phyloP scores from a whole-genome alignment of 192 early-diverging fungal species.

The Gigaspora rosea region DNA sequence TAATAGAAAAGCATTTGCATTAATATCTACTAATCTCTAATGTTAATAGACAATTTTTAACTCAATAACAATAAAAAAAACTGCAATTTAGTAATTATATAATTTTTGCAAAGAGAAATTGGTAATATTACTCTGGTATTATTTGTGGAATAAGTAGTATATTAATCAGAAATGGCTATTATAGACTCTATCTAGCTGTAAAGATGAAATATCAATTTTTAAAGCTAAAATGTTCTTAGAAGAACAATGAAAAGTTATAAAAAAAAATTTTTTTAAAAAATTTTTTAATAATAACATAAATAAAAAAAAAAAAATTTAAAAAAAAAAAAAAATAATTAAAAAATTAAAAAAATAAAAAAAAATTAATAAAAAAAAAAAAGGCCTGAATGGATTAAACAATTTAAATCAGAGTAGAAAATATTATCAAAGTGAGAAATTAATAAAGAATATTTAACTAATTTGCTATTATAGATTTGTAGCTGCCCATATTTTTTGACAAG shows the following conservation, averaged over 20 bases:
- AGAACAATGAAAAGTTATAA: slow-evolving; percentile 10
- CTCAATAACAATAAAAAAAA: neutral
- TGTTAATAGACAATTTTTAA: neutral
- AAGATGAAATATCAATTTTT: slow-evolving; percentile 10
- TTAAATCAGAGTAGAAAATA: slow-evolving; percentile 10
- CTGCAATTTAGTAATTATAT: slow-evolving; percentile 17
- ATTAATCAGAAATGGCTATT: neutral
- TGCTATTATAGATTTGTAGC: neutral
- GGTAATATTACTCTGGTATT: neutral
- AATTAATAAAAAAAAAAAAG: too few relatives aligned
- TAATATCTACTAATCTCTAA: slow-evolving; percentile 5
- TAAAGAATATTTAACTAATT: slow-evolving; percentile 5
- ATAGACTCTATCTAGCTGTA: neutral
- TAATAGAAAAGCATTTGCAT: slow-evolving; percentile 6
- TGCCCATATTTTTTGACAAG: slow-evolving; percentile 4
- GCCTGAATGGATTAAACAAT: slow-evolving; percentile 18
- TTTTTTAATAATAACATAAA: too few relatives aligned
- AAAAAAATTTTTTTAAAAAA: slow-evolving; percentile 2
- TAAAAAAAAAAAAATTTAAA: too few relatives aligned
- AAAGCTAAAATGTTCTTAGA: neutral
- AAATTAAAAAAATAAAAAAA: too few relatives aligned
- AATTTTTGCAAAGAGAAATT: slow-evolving; percentile 22
- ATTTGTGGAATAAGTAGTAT: slow-evolving; percentile 12
- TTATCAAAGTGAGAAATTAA: slow-evolving; percentile 2
- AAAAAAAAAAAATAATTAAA: too few relatives aligned